Evolutionary conservation across 345 rosid species (phyloP), one percentile per base, ranked within the genome.

Genomic region (Populus davidiana): DNA sequence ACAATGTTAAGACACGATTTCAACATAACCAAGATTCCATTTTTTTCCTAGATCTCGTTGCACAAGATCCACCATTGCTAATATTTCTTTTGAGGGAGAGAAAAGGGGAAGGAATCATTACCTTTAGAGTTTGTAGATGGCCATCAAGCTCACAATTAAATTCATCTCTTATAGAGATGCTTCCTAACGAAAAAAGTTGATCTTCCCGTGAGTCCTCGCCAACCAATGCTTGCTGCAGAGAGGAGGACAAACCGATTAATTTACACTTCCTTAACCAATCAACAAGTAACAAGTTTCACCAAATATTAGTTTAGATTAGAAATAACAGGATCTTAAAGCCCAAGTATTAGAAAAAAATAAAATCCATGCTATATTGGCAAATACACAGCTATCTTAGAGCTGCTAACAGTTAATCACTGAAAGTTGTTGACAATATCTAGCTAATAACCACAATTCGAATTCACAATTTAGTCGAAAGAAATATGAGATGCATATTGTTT

Each of bases 191-290:
- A 88, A 96, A 96, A 63, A 96, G 88, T 85, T 93, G 97, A 82
- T 92, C 98, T 81, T 96, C 98, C 20, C 88, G 97, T 29, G 89
- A 81, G 78, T 79, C 91, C 83, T 96, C 97, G 66, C 99, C 99
- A 71, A 96, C 99, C 91, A 96, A 89, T 66, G 98, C 93, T 91
- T 90, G 95, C 99, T 96, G 86, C 84, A 81, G 41, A 75, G 44
- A 69, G 20, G 59, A 38, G 54, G 50, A 43, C 23, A 67, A 7
- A 73, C 17, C 11, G 21, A 20, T 65, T 29, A 25, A 54, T 6
- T 49, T 72, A 13, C 3, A 67, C 39, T 20, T 31, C 67, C 71
- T 25, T 49, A 52, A 16, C 66, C 64, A 50, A 67, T n/a, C 56
- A 74, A 74, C 27, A 74, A 27, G 65, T 7, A 25, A n/a, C 12